Conservation (phyloP, 148 eudicot species). For the Bassia scoparia region DNA sequence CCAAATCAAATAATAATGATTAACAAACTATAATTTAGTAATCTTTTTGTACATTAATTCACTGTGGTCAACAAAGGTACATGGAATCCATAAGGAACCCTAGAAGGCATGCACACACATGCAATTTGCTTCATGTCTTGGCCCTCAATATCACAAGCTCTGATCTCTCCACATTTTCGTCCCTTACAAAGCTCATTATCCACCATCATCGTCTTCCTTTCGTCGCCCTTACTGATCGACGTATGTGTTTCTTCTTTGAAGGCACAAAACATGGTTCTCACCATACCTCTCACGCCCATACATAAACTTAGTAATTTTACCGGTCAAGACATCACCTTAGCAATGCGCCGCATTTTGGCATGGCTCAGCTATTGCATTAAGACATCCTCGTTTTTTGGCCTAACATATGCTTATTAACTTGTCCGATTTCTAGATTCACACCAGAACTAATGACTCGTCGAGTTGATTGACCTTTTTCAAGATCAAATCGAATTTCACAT, state of each 20-base stretch:
- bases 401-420: slow-evolving; percentile 32
- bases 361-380: slow-evolving; percentile 58
- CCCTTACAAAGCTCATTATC: slow-evolving; percentile 38
- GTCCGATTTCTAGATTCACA: slow-evolving; percentile 51
- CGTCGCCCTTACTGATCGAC: too few species aligned
- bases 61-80: slow-evolving; percentile 41
- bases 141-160: slow-evolving; percentile 46
- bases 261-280: slow-evolving; percentile 56
- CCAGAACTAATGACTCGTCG: slow-evolving; percentile 34
- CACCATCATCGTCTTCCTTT: slow-evolving; percentile 43
- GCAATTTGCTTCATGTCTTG: slow-evolving; percentile 41
- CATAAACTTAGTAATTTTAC: slow-evolving; percentile 33
- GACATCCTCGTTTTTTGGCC: slow-evolving; percentile 38
- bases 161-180: slow-evolving; percentile 41
- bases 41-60: slow-evolving; percentile 18
- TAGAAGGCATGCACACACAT: slow-evolving; percentile 39
- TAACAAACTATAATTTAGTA: not conserved
- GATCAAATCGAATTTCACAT: slow-evolving; percentile 41
- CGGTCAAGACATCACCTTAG: slow-evolving; percentile 47
- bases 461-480: slow-evolving; percentile 38
- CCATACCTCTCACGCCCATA: slow-evolving; percentile 46
- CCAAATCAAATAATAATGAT: too few species aligned
- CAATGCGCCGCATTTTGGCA: slow-evolving; percentile 56
- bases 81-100: slow-evolving; percentile 73
- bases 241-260: not conserved